Conservation (phyloP, 345 rosid species). For the Mangifera indica region DNA sequence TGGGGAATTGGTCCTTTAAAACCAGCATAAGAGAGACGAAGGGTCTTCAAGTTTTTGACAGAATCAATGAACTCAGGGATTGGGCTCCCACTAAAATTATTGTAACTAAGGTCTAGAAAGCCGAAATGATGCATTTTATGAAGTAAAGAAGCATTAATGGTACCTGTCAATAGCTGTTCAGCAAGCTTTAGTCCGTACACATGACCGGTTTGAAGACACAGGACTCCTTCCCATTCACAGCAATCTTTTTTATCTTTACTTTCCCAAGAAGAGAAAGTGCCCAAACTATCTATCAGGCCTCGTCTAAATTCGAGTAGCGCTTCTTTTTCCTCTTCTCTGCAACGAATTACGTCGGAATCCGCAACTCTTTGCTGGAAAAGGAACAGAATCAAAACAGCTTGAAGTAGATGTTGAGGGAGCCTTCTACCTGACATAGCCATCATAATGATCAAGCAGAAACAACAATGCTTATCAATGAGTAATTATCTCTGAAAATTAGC, state of each 20-base stretch:
- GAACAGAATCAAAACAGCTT: too few species aligned
- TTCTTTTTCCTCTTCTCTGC: too few species aligned
- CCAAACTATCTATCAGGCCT: too few species aligned
- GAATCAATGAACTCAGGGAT: neutral
- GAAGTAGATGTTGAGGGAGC: too few species aligned
- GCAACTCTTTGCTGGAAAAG: too few species aligned
- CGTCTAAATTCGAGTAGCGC: too few species aligned
- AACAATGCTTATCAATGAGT: too few species aligned
- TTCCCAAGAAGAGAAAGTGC: too few species aligned
- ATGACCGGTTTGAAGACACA: neutral
- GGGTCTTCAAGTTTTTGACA: neutral
- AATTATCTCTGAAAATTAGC: too few species aligned
- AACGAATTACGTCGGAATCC: too few species aligned
- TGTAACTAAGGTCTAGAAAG: neutral
- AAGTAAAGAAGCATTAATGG: neutral
- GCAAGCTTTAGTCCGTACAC: constrained; percentile 1
- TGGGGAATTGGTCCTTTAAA: neutral
- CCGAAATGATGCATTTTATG: neutral
- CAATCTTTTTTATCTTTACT: constrained; percentile 7
- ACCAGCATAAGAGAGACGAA: neutral
- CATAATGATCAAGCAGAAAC: too few species aligned
- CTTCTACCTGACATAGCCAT: too few species aligned
- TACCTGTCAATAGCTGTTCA: neutral
- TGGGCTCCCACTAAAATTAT: neutral
- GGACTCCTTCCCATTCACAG: constrained; percentile 25